phyloP scores from a whole-genome alignment of 768 basidiomycete genomes.

The Roridomyces roridus region DNA sequence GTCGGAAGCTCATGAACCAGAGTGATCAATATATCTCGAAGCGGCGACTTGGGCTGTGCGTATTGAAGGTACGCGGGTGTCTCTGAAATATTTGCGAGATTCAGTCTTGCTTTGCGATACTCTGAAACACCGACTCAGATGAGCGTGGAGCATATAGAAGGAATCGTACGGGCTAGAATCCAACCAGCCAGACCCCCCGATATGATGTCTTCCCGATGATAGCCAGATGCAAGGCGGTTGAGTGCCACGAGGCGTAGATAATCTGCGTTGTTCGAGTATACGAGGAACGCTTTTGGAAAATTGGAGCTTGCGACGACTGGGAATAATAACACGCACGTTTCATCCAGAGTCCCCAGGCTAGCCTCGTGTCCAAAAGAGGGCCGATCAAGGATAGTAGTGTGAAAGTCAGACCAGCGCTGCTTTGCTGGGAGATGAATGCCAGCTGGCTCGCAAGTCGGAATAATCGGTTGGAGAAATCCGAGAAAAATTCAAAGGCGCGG shows the following conservation, averaged over 20 bases:
- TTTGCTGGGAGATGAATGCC: conserved; percentile 8
- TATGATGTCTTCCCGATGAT: conserved; percentile 4
- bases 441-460: conserved; percentile 4
- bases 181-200: neutral
- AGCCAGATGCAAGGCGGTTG: neutral
- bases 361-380: neutral
- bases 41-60: neutral
- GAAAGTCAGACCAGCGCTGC: neutral
- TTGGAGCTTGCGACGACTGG: too few species aligned
- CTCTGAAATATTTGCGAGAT: neutral
- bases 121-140: too few species aligned
- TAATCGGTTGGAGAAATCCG: neutral
- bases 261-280: conserved; percentile 1
- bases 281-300: neutral
- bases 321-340: neutral
- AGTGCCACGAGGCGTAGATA: conserved; percentile 9
- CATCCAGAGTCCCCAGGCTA: neutral
- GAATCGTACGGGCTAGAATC: conserved; percentile 1
- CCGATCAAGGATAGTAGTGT: neutral
- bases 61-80: neutral
- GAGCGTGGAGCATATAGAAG: too few species aligned
- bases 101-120: neutral
- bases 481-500: neutral
- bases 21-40: neutral
- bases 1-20: neutral